Evolutionary conservation across 2,329 filamentous ascomycete genomes (phyloP), one percentile per base, ranked within the genome.

Genomic region (Sarocladiaceae sp.): DNA sequence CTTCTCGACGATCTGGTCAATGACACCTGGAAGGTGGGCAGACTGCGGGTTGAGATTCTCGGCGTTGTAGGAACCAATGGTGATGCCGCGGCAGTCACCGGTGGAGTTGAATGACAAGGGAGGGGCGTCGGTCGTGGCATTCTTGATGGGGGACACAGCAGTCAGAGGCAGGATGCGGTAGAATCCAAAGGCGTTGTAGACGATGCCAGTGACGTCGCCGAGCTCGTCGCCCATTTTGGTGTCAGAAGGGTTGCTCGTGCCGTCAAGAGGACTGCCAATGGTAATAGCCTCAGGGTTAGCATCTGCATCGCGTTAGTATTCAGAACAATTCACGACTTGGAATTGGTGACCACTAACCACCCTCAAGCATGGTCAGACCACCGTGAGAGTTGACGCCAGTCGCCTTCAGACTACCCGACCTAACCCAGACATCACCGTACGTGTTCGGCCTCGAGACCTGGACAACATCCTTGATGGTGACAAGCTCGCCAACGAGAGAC

Each of bases 281-380:
- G 80, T 62, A 52, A 88, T 81, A 35, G 78, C 69, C 60, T 88
- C 83, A 0, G 83, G 83, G 55, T 87, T 87, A 33, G 76, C 77
- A 56, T 87, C 82, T 61, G 26, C 66, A 48, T 9, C 15, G 23
- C 18, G 29, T 33, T 13, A 23, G 29, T 33, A 19, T 23, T n/a
- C n/a, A n/a, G n/a, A n/a, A n/a, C n/a, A n/a, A n/a, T n/a, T n/a
- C n/a, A n/a, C n/a, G n/a, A n/a, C n/a, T n/a, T n/a, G n/a, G n/a
- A n/a, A n/a, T n/a, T n/a, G n/a, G n/a, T n/a, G n/a, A 31, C 3
- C 19, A 46, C 59, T 49, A 58, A 76, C 74, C 75, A 21, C 67
- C 67, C 29, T 73, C 66, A 6, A 72, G 72, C 59, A 83, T 74
- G 1, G 83, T 86, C 48, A 88, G 53, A 6, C 83, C 82, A 15